Evolutionary conservation across 78 protist genomes (phyloP).

Genomic region (Dictyostelium discoideum): DNA sequence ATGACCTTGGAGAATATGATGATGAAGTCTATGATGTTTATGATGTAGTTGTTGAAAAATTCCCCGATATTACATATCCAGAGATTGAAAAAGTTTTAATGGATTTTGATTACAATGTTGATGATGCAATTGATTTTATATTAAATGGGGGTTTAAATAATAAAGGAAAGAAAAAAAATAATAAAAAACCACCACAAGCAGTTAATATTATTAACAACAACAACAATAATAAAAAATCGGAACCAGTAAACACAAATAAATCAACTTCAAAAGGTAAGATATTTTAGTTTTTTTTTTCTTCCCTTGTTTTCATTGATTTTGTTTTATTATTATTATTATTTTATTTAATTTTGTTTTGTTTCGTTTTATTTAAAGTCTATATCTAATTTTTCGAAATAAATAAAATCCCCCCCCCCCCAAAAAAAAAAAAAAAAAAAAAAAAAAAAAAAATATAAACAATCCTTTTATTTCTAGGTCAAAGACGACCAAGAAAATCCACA

Average conservation of each 20-base stretch:
- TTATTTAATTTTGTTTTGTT: neutral
- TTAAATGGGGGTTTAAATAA: neutral
- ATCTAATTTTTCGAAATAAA: neutral
- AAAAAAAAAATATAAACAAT: neutral
- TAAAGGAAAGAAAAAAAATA: neutral
- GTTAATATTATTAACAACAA: neutral
- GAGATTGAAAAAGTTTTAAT: slow-evolving; percentile 56
- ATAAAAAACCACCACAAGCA: slow-evolving; percentile 4
- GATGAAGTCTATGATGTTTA: slow-evolving; percentile 70
- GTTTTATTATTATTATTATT: neutral
- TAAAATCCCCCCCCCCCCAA: neutral
- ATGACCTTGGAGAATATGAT: neutral
- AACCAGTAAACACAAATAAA: neutral
- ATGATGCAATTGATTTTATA: slow-evolving; percentile 30
- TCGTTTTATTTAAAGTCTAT: neutral
- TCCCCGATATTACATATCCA: slow-evolving; percentile 15
- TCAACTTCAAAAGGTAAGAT: neutral
- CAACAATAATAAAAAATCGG: neutral
- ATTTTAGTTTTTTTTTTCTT: neutral
- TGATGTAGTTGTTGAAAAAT: slow-evolving; percentile 25
- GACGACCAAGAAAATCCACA: neutral
- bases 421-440: neutral
- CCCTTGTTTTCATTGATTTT: neutral
- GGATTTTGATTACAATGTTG: slow-evolving; percentile 53
- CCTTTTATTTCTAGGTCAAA: neutral